Conservation (phyloP, 2,329 filamentous ascomycete species). For the Colletotrichum cereale region DNA sequence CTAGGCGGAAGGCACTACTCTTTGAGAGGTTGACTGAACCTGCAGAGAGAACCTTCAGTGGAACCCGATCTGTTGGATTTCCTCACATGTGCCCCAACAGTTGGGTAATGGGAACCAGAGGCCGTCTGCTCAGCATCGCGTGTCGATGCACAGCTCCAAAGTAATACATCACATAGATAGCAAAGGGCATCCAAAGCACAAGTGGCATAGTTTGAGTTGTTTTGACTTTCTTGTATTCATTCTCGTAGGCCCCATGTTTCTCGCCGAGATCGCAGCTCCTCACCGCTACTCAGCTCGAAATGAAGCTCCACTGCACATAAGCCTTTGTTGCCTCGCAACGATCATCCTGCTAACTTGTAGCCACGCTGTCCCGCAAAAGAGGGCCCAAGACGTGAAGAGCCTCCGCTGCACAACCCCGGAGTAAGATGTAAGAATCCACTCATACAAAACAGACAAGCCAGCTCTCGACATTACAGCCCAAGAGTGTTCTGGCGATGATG, state of each 20-base stretch:
- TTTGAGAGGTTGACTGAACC: background rate
- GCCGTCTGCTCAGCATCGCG: background rate
- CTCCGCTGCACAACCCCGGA: slow-evolving; percentile 34
- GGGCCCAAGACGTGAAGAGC: slow-evolving; percentile 28
- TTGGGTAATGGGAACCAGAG: background rate
- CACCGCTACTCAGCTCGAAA: slow-evolving; percentile 35
- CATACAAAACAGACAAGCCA: slow-evolving; percentile 24
- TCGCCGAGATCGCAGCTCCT: slow-evolving; percentile 29
- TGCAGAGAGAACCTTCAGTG: background rate
- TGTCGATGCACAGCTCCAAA: background rate
- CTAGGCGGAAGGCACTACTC: background rate
- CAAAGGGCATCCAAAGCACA: background rate
- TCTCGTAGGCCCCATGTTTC: slow-evolving; percentile 25
- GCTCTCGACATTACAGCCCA: slow-evolving; percentile 6
- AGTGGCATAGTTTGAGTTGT: slow-evolving; percentile 18
- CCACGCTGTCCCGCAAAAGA: slow-evolving; percentile 33
- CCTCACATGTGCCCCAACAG: background rate
- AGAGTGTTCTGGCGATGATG: slow-evolving; percentile 18
- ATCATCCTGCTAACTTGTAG: slow-evolving; percentile 39
- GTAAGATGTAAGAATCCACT: slow-evolving; percentile 4
- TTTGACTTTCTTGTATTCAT: slow-evolving; percentile 39
- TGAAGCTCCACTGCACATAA: slow-evolving; percentile 25
- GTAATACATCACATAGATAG: background rate
- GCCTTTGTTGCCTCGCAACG: slow-evolving; percentile 38
- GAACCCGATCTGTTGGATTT: slow-evolving; percentile 8